Percentiles rank a stretch among this genome's conserved stretches.
These are phyloP conservation scores for Trypethelium eluteriae DNA, from an alignment of 495 filamentous ascomycete species.

Conservation along the genomic window DNA sequence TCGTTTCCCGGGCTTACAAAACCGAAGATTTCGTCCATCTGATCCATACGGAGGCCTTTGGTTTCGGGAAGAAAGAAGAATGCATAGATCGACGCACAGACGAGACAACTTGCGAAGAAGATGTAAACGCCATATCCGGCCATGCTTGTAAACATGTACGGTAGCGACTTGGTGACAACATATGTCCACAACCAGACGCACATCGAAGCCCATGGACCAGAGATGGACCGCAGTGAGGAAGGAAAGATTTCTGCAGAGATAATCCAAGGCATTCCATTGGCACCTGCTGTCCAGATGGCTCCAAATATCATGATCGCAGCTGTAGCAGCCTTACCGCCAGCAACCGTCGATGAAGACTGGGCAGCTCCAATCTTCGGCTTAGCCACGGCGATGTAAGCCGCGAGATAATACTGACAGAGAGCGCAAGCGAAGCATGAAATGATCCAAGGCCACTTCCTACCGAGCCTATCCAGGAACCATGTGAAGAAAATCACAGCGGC, in stretches of 20 bases:
- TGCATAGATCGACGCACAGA: constrained; percentile 31
- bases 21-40: constrained; percentile 32
- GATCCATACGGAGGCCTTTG: constrained; percentile 34
- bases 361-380: constrained; percentile 15
- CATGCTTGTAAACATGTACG: constrained; percentile 29
- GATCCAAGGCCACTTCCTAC: constrained; percentile 33
- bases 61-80: constrained; percentile 37
- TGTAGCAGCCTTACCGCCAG: constrained; percentile 34
- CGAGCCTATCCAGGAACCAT: constrained; percentile 30
- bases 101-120: constrained; percentile 32
- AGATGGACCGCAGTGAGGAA: constrained; percentile 25
- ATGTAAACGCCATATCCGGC: constrained; percentile 31
- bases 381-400: constrained; percentile 31
- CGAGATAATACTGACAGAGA: constrained; percentile 31
- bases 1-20: constrained; percentile 16
- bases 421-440: constrained; percentile 31
- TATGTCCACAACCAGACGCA: constrained; percentile 30
- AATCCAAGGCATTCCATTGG: constrained; percentile 29
- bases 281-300: constrained; percentile 24
- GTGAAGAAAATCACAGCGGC: constrained; percentile 32
- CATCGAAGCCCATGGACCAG: constrained; percentile 28
- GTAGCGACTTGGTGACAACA: constrained; percentile 30
- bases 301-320: constrained; percentile 39
- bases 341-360: constrained; percentile 28
- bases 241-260: constrained; percentile 30